Evolutionary conservation across 2,329 filamentous ascomycete genomes (phyloP).

Genomic region (Byssoonygena ceratinophila): DNA sequence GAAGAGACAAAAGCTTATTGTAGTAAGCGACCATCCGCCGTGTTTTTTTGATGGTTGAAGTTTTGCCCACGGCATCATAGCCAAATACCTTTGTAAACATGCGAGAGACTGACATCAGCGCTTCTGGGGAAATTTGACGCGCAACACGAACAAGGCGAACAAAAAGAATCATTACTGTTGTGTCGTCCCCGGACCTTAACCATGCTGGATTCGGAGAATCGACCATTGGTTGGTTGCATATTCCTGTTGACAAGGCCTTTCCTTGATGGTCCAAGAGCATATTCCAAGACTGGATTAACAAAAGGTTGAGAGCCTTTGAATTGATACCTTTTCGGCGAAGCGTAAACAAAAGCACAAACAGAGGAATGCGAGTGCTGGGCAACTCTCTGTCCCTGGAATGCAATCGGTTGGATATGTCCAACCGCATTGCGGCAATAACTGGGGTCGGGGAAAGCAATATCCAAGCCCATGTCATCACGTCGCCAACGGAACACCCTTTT

Average conservation of each 20-base stretch:
- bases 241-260: not conserved
- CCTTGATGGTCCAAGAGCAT: not conserved
- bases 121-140: constrained; percentile 40
- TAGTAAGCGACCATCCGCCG: constrained; percentile 34
- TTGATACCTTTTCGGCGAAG: constrained; percentile 37
- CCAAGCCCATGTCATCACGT: constrained; percentile 41
- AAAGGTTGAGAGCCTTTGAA: constrained; percentile 33
- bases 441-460: constrained; percentile 32
- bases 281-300: constrained; percentile 33
- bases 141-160: constrained; percentile 43
- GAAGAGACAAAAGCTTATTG: constrained; percentile 40
- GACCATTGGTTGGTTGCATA: not conserved
- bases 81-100: constrained; percentile 31
- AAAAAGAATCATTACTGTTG: constrained; percentile 33
- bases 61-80: constrained; percentile 9
- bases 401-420: constrained; percentile 26
- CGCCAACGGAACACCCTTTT: constrained; percentile 28
- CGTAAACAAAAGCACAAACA: constrained; percentile 41
- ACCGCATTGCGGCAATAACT: constrained; percentile 29
- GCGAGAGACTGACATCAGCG: constrained; percentile 34
- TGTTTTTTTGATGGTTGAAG: constrained; percentile 16
- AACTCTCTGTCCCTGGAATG: constrained; percentile 9
- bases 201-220: constrained; percentile 10
- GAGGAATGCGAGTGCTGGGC: constrained; percentile 26
- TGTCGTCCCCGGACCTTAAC: constrained; percentile 20